phyloP scores from a whole-genome alignment of 306 rosid species.

The Hippophae tibetana region DNA sequence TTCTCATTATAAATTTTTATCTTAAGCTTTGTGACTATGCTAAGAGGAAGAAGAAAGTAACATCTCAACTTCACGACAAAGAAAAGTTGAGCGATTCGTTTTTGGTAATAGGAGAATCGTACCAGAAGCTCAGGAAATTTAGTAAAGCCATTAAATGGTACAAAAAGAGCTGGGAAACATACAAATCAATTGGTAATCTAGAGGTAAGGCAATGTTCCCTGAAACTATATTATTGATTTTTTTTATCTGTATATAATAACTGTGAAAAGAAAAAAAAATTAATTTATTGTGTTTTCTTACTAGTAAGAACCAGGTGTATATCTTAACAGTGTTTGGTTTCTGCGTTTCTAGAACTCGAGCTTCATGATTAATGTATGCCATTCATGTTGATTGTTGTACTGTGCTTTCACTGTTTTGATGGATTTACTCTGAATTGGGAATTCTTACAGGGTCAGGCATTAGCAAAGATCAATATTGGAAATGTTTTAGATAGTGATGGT shows the following conservation, averaged over 20 bases:
- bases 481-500: slow-evolving; percentile 62
- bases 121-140: slow-evolving; percentile 64
- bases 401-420: slow-evolving; percentile 11
- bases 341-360: neutral
- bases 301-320: neutral
- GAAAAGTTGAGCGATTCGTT: slow-evolving; percentile 67
- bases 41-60: slow-evolving; percentile 62
- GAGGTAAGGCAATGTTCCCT: slow-evolving; percentile 48
- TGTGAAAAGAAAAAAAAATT: neutral
- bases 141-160: slow-evolving; percentile 70
- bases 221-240: neutral
- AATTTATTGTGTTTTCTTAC: too few species aligned
- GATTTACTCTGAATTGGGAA: slow-evolving; percentile 18
- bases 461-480: slow-evolving; percentile 58
- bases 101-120: slow-evolving; percentile 67
- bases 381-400: slow-evolving; percentile 9
- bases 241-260: neutral
- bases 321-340: slow-evolving; percentile 14
- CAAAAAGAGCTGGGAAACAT: slow-evolving; percentile 65
- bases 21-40: slow-evolving; percentile 62
- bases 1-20: slow-evolving; percentile 26
- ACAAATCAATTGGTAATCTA: slow-evolving; percentile 55
- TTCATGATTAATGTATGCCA: slow-evolving; percentile 6
- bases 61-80: slow-evolving; percentile 60
- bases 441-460: slow-evolving; percentile 73